These are phyloP conservation scores for Monosporascus sp. DNA, from an alignment of 2,329 filamentous ascomycete species.

Conservation along the genomic window DNA sequence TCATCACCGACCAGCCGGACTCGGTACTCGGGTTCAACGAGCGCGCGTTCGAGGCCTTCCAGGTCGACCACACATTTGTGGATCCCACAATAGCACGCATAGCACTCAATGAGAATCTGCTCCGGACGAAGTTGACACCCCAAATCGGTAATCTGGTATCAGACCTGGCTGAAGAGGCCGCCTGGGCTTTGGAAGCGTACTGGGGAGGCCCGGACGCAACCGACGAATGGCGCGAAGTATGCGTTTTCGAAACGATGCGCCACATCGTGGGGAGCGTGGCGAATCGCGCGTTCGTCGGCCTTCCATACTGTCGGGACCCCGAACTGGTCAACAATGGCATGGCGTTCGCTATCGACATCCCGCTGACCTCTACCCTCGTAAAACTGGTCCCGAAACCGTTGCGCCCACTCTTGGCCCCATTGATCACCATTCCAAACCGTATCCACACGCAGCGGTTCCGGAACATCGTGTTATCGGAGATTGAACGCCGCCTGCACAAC, in stretches of 20 bases:
- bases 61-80: slow-evolving; percentile 9
- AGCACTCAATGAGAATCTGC: not conserved
- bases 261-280: slow-evolving; percentile 7
- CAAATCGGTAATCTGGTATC: slow-evolving; percentile 5
- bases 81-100: not conserved
- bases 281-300: slow-evolving; percentile 16
- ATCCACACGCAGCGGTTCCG: slow-evolving; percentile 12
- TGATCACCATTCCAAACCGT: slow-evolving; percentile 15
- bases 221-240: slow-evolving; percentile 3
- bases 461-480: slow-evolving; percentile 10
- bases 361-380: slow-evolving; percentile 11
- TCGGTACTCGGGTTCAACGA: slow-evolving; percentile 4
- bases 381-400: slow-evolving; percentile 11
- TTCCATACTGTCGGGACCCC: slow-evolving; percentile 14
- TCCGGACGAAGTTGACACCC: not conserved
- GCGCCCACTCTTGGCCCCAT: slow-evolving; percentile 11
- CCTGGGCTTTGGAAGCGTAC: not conserved
- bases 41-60: slow-evolving; percentile 3
- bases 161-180: slow-evolving; percentile 3
- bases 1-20: slow-evolving; percentile 7
- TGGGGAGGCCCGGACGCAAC: not conserved
- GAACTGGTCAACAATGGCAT: slow-evolving; percentile 14
- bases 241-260: slow-evolving; percentile 7
- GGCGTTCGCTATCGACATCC: slow-evolving; percentile 12
- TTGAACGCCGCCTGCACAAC: slow-evolving; percentile 12